phyloP scores from a whole-genome alignment of 768 basidiomycete genomes.

The Agaricus bisporus region DNA sequence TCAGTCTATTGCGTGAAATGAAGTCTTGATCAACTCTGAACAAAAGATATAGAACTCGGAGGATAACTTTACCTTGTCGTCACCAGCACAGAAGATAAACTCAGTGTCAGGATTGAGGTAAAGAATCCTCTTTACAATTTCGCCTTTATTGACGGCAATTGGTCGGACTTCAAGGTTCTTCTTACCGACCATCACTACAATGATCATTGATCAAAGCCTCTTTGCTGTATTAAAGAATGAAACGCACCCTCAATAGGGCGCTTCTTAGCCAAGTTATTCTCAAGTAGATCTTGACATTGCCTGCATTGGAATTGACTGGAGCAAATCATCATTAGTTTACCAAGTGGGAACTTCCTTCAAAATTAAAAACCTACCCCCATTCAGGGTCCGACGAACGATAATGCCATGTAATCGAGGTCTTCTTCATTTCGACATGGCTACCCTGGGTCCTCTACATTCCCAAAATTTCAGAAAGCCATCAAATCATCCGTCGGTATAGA shows the following conservation, averaged over 20 bases:
- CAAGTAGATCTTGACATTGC: slow-evolving; percentile 93
- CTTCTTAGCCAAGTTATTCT: slow-evolving; percentile 90
- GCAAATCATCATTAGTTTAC: slow-evolving; percentile 2
- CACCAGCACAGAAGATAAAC: slow-evolving; percentile 96
- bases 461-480: neutral
- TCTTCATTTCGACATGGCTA: slow-evolving; percentile 95
- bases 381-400: slow-evolving; percentile 90
- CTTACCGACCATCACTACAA: slow-evolving; percentile 86
- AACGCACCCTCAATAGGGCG: slow-evolving; percentile 84
- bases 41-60: neutral
- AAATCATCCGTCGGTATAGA: too few relatives aligned
- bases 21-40: neutral
- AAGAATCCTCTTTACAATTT: slow-evolving; percentile 92
- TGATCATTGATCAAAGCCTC: neutral
- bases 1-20: slow-evolving; percentile 49
- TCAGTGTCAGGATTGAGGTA: slow-evolving; percentile 93
- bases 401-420: slow-evolving; percentile 98
- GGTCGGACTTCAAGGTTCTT: slow-evolving; percentile 98
- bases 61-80: slow-evolving; percentile 71
- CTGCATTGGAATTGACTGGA: slow-evolving; percentile 85
- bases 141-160: slow-evolving; percentile 95
- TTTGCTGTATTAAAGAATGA: neutral
- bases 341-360: neutral
- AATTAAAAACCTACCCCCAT: slow-evolving; percentile 67
- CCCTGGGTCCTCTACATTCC: slow-evolving; percentile 73